Evolutionary conservation across 768 basidiomycete species (phyloP), one percentile per base, ranked within the genome.

Genomic region (Boletus coccyginus): DNA sequence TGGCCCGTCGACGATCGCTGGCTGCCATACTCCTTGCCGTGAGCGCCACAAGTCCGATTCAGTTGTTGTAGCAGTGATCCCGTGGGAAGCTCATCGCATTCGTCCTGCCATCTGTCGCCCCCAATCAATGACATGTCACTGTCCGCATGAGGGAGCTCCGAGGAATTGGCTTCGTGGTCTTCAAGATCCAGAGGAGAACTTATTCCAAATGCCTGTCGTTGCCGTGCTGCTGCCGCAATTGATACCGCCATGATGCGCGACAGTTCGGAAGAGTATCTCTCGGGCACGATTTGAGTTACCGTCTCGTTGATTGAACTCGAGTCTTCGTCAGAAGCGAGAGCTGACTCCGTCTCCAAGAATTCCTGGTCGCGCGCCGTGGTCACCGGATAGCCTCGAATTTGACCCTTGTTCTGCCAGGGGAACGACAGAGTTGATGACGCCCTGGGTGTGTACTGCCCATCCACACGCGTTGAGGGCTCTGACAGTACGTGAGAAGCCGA

Each of bases 151-250:
- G 77, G 56, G 32, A 70, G 53, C 27, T 51, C 48, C 21, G 55
- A 47, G 39, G 52, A 46, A 29, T 46, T 43, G 8, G 54, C 40
- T 13, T 33, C 47, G 21, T 46, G 47, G 11, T 45, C 54, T 29
- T 55, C 53, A 17, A 55, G 35, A 31, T 54, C 57, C 10, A 73
- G 70, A 4, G 81, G 80, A 3, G 77, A 70, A 6, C 75, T 75
- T 45, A 84, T 79, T 7, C 83, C 83, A 59, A 82, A 78, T n/a
- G 77, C 80, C 57, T 72, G 71, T 42, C 78, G 70, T 59, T 82
- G 78, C 14, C 76, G 74, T 42, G 76, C 75, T 33, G 79, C 78
- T 16, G 75, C 75, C 2, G 69, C 70, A 19, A 66, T 62, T 16
- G 65, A 74, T 13, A 41, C 62, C 32, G 53, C 67, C 62, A 61